Base-by-base conservation (phyloP, 352 stramenopile species). In the Phytopythium chamaehyphon region DNA sequence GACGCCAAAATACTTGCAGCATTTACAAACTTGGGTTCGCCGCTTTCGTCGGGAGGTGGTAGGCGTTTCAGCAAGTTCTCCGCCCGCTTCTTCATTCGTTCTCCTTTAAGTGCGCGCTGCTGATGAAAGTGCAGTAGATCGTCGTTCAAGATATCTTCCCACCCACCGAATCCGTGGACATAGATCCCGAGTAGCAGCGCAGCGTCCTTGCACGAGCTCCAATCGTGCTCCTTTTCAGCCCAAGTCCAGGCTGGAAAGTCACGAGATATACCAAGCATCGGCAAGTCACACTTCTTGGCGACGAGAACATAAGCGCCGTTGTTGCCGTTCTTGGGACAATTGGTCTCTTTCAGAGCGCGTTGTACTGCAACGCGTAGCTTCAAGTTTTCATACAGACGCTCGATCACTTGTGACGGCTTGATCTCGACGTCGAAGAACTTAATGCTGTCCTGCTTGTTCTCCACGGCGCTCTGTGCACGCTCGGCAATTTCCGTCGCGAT, bases 61-160 rank as follows among this genome's bases (percentile, higher is more conserved):
- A 94, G 57, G 18, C 79, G 73, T 56, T 90, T 92, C 4, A 94
- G 52, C 23, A 94, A 51, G 39, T 89, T 92, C 61, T 94, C 84
- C 3, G 82, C 82, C 4, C 84, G 82, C 57, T 90, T 92, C 60
- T 92, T 92, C 38, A 94, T 52, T 11, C 82, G 73, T 38, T 90
- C 83, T n/a, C 84, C 82, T 43, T 91, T 94, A 0, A 94, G 42
- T 18, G 78, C 84, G 24, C 84, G 76, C 61, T 94, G 84, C n/a
- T 77, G 65, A 36, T 90, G 79, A 37, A 94, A 84, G 47, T 80
- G 65, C 23, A 94, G 71, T 40, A 86, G 66, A 18, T 89, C 79
- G 54, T 94, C 84, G 47, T 88, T 88, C 23, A 94, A 37, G 38
- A 94, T 91, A 43, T 93, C 82, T 69, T 94, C 84, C 84, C 84